Percentiles rank a stretch among this genome's conserved stretches.
Evolutionary conservation across 192 early-diverging fungal genomes (phyloP).

Genomic region (Coemansia javaensis): DNA sequence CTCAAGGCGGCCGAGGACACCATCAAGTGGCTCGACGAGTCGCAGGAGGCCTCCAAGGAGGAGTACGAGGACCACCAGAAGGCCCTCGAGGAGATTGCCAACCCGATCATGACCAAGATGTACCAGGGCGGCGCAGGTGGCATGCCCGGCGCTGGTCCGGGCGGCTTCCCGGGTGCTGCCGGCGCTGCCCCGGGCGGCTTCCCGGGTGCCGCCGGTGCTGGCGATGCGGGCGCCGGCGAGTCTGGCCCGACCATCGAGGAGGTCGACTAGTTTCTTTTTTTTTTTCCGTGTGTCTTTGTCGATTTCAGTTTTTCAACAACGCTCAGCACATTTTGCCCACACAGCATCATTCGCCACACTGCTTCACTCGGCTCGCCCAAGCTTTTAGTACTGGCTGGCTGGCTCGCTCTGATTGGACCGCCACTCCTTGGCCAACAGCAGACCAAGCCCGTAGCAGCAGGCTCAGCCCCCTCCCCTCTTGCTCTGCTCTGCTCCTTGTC

Average conservation of each 20-base stretch:
- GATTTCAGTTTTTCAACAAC: no score
- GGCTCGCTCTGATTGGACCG: no score
- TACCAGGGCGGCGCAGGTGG: constrained; percentile 79
- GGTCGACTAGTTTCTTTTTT: constrained; percentile 57
- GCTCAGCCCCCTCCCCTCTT: no score
- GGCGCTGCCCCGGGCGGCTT: constrained; percentile 52
- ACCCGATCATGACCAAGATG: constrained; percentile 97
- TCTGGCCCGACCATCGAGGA: constrained; percentile 66
- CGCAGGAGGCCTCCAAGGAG: constrained; percentile 94
- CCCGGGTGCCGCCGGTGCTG: constrained; percentile 41
- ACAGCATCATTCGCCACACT: no score
- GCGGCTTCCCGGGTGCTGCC: constrained; percentile 67
- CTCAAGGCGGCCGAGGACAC: constrained; percentile 77
- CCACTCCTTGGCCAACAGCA: no score
- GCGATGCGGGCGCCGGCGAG: constrained; percentile 37
- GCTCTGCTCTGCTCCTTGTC: no score
- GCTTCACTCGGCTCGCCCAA: no score
- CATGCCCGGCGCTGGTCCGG: no score
- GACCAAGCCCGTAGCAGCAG: no score
- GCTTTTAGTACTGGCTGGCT: no score
- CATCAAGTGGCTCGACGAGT: constrained; percentile 92
- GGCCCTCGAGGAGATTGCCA: constrained; percentile 87
- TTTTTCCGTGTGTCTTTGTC: constrained; percentile 12
- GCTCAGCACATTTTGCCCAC: no score
- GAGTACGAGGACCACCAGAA: constrained; percentile 95